Percentiles rank a stretch among this genome's conserved stretches.
phyloP scores from a whole-genome alignment of 352 stramenopile species.

The Phytophthora brassicae region DNA sequence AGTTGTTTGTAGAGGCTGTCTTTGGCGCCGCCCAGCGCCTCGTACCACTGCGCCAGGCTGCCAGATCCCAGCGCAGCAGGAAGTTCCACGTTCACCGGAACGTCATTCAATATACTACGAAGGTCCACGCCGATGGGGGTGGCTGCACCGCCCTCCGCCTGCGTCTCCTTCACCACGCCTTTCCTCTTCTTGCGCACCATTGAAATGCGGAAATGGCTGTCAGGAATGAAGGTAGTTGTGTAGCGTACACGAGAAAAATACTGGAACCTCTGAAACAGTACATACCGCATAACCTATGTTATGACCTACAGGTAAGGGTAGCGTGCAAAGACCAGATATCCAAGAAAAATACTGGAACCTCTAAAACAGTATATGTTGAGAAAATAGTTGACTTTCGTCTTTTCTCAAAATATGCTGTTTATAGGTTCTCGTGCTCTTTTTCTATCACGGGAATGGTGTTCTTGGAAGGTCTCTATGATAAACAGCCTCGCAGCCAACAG shows the following conservation, averaged over 20 bases:
- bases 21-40: slow-evolving; percentile 28
- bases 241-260: background rate
- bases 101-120: slow-evolving; percentile 18
- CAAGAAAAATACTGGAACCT: too few relatives aligned
- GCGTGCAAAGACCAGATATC: too few relatives aligned
- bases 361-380: too few relatives aligned
- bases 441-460: background rate
- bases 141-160: slow-evolving; percentile 18
- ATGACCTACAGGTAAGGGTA: too few relatives aligned
- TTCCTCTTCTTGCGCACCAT: slow-evolving; percentile 88
- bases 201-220: background rate
- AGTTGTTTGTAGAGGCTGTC: slow-evolving; percentile 66
- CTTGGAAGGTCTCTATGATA: background rate
- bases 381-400: too few relatives aligned
- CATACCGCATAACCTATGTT: too few relatives aligned
- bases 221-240: slow-evolving; percentile 3
- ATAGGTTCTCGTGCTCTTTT: too few relatives aligned
- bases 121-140: slow-evolving; percentile 44
- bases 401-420: too few relatives aligned
- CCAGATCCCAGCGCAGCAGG: slow-evolving; percentile 32
- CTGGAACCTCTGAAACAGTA: too few relatives aligned
- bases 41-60: slow-evolving; percentile 50
- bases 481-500: background rate
- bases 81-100: slow-evolving; percentile 42
- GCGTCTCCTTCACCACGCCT: slow-evolving; percentile 61